These are phyloP conservation scores for Suillus subluteus DNA, from an alignment of 768 basidiomycete species.

Conservation along the genomic window DNA sequence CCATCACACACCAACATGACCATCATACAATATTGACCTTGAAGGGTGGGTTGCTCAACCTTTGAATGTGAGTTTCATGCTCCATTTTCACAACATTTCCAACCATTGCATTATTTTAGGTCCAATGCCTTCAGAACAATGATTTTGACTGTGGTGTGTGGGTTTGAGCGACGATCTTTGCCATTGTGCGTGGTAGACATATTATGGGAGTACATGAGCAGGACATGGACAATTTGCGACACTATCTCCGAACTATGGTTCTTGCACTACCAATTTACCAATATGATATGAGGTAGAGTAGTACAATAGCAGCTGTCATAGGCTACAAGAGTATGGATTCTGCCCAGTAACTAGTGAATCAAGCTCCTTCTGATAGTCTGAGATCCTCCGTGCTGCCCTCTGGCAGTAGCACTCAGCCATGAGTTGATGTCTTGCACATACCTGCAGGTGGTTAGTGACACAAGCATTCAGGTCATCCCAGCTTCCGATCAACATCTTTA, in stretches of 20 bases:
- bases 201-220: not conserved
- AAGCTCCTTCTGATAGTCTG: not conserved
- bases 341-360: not conserved
- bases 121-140: no score
- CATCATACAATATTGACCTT: not conserved
- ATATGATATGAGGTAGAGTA: not conserved
- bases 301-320: not conserved
- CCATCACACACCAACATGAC: not conserved
- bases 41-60: not conserved
- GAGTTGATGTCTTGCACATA: not conserved
- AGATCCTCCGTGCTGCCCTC: not conserved
- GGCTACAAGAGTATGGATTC: not conserved
- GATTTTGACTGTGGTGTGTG: not conserved
- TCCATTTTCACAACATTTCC: not conserved
- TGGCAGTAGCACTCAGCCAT: not conserved
- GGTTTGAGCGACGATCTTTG: not conserved
- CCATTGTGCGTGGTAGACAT: not conserved
- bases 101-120: not conserved
- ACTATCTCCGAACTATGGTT: not conserved
- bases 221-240: not conserved
- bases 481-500: not conserved
- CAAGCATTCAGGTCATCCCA: not conserved
- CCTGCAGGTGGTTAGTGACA: not conserved
- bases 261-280: not conserved
- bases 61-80: not conserved